Base-by-base conservation (phyloP, 192 early-diverging fungal species). In the Irineochytrium annulatum region DNA sequence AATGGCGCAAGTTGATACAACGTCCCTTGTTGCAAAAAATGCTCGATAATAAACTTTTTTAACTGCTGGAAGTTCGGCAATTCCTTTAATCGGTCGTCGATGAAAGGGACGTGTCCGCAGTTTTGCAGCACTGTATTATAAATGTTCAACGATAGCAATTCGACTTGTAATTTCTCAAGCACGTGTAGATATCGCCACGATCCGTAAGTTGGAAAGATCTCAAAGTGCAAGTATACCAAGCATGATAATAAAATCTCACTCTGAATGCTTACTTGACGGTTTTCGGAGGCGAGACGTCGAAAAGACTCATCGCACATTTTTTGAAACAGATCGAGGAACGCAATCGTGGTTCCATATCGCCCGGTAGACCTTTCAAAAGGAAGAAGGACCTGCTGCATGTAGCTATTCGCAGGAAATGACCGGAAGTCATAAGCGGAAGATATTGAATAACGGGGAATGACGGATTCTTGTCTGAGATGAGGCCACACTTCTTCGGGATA, bases 141-240 rank as follows among this genome's bases (percentile, higher is more conserved):
- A 20, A 80, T n/a, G 8, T 22, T 45, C 14, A 17, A 78, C 58
- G 28, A 77, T 58, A 19, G 37, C 48, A 16, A 65, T 27, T 8
- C 72, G 72, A 39, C 78, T 75, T 49, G 57, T 48, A 20, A 68
- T 51, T 78, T 77, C 41, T 77, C 64, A 24, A 39, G 30, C 19
- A 78, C n/a, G 5, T 58, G 28, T 1, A 53, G 55, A 52, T 76
- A 80, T 43, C 78, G 34, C 78, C 78, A 80, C 4, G 61, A 34
- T 3, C 53, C 31, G 46, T 72, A 71, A 32, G 63, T 65, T 8
- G 76, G 53, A 35, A 80, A 80, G 6, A 80, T 53, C 45, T 80
- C 74, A 6, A 45, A 22, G 30, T 77, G 67, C 5, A 80, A 59
- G 56, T 63, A 78, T 28, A 49, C 28, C 19, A 80, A 54, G 37